A percentile compares a stretch with the other conserved stretches of the same genome.
Conservation (phyloP, 73 alveolate genomes). For the Uronychia binucleata region DNA sequence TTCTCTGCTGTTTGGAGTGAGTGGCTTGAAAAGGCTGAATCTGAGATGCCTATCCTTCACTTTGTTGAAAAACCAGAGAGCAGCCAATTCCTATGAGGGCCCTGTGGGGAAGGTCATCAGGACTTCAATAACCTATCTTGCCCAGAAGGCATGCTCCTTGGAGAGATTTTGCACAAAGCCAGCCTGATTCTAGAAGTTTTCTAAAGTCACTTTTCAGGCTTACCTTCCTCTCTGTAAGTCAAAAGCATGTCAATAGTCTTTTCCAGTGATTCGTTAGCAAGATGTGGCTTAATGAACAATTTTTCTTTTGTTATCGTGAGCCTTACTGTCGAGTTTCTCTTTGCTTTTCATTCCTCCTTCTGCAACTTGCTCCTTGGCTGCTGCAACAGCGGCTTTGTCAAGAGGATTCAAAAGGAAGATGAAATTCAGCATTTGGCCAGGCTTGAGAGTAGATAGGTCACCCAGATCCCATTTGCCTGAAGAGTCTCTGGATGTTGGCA, state of each 20-base stretch:
- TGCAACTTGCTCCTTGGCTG: not conserved
- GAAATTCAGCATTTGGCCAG: constrained; percentile 5
- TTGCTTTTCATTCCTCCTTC: not conserved
- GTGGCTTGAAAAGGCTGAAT: not conserved
- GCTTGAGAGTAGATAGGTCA: not conserved
- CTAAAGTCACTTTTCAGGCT: not conserved
- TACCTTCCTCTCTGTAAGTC: not conserved
- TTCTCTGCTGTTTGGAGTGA: constrained; percentile 6
- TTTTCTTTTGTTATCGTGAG: not conserved
- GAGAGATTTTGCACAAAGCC: constrained; percentile 36
- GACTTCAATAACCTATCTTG: constrained; percentile 32
- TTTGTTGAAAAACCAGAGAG: constrained; percentile 28
- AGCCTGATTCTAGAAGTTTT: constrained; percentile 6
- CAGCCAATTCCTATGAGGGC: constrained; percentile 5
- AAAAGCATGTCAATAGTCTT: constrained; percentile 14
- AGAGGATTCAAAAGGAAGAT: constrained; percentile 8
- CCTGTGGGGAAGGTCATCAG: constrained; percentile 15
- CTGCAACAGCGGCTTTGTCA: not conserved
- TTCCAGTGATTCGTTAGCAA: not conserved
- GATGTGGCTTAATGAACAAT: not conserved
- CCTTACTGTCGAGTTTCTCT: not conserved
- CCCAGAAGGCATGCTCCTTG: constrained; percentile 23
- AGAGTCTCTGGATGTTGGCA: constrained; percentile 15
- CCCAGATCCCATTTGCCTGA: constrained; percentile 26
- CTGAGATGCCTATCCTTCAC: constrained; percentile 44